Conservation (phyloP, 2,329 filamentous ascomycete species). For the Arthrobotrys iridis region DNA sequence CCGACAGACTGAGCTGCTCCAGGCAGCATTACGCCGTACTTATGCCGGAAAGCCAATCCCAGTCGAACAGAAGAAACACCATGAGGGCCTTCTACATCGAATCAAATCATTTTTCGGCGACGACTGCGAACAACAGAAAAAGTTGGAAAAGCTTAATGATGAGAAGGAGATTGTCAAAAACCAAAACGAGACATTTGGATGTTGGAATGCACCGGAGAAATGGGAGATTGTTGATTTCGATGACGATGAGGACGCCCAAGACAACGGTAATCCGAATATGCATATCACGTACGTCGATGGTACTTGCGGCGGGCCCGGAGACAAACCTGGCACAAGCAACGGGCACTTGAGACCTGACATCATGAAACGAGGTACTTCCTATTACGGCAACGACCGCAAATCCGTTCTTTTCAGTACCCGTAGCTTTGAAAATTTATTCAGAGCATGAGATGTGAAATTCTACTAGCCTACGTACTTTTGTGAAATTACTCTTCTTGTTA, state of each 20-base stretch:
- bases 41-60: constrained; percentile 8
- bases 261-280: neutral
- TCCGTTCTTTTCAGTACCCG: constrained; percentile 35
- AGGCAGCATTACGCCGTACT: constrained; percentile 13
- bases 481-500: neutral
- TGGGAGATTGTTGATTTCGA: constrained; percentile 25
- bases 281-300: constrained; percentile 18
- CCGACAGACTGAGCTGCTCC: constrained; percentile 16
- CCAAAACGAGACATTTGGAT: constrained; percentile 2
- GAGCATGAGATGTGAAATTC: neutral
- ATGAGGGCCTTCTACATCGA: neutral
- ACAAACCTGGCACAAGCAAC: constrained; percentile 9
- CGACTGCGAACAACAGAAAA: constrained; percentile 20
- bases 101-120: constrained; percentile 22
- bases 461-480: neutral
- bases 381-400: constrained; percentile 40
- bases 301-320: constrained; percentile 12
- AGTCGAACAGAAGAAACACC: constrained; percentile 21
- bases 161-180: neutral
- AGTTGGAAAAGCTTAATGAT: constrained; percentile 7
- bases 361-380: constrained; percentile 33
- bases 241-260: constrained; percentile 1
- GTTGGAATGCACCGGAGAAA: constrained; percentile 27
- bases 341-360: constrained; percentile 14
- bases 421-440: constrained; percentile 29